Percentiles rank a stretch among this genome's conserved stretches.
phyloP scores from a whole-genome alignment of 2,329 filamentous ascomycete species.

The Trichoderma guizhouense region DNA sequence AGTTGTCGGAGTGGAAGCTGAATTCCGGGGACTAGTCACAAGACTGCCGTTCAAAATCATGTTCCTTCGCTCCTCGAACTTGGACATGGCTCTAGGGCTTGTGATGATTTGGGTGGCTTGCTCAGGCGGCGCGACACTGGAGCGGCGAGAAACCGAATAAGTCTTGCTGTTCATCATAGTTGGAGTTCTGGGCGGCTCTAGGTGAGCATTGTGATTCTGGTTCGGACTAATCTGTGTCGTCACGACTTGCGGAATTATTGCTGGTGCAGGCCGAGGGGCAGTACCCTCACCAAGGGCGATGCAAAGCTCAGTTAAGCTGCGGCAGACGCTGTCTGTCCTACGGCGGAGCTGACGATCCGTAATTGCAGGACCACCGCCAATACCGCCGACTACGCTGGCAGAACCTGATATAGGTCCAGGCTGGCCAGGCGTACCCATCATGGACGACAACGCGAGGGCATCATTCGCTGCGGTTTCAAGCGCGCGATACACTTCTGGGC shows the following conservation, averaged over 20 bases:
- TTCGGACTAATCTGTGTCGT: not conserved
- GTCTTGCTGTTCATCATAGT: slow-evolving; percentile 41
- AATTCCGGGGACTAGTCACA: slow-evolving; percentile 44
- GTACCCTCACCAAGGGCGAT: slow-evolving; percentile 71
- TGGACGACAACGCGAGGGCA: slow-evolving; percentile 71
- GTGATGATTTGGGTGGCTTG: slow-evolving; percentile 40
- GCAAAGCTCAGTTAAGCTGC: slow-evolving; percentile 87
- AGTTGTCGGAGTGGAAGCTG: slow-evolving; percentile 38
- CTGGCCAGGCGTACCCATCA: slow-evolving; percentile 71
- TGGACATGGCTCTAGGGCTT: slow-evolving; percentile 48
- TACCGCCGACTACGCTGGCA: slow-evolving; percentile 50
- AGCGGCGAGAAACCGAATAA: slow-evolving; percentile 38
- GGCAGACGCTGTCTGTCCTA: slow-evolving; percentile 89
- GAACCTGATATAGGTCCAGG: slow-evolving; percentile 66
- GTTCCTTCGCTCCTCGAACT: slow-evolving; percentile 52
- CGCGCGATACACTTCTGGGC: slow-evolving; percentile 68
- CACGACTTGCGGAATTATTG: not conserved
- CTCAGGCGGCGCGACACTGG: slow-evolving; percentile 39
- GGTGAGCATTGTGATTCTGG: not conserved
- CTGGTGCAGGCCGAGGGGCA: slow-evolving; percentile 28
- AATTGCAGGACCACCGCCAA: slow-evolving; percentile 45
- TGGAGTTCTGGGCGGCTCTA: slow-evolving; percentile 5
- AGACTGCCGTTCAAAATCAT: slow-evolving; percentile 45
- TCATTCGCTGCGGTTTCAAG: slow-evolving; percentile 80
- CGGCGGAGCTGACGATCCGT: slow-evolving; percentile 83